phyloP scores from a whole-genome alignment of 1,284 basidiomycete genomes.

The Irpex lacteus region DNA sequence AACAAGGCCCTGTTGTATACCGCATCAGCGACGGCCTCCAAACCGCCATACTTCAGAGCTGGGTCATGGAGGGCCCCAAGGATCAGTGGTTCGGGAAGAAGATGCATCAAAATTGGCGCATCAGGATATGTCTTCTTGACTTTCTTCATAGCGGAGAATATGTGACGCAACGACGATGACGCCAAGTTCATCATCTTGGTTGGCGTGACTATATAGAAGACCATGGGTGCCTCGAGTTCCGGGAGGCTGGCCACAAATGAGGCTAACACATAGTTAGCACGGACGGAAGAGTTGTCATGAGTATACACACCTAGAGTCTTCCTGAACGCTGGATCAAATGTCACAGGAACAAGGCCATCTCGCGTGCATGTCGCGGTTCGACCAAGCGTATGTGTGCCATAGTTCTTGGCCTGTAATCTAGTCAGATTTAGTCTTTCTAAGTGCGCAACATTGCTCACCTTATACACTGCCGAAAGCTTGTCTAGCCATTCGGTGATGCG shows the following conservation, averaged over 20 bases:
- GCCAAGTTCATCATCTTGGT: slow-evolving; percentile 53
- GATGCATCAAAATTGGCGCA: slow-evolving; percentile 55
- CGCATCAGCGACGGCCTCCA: slow-evolving; percentile 51
- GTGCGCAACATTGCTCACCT: slow-evolving; percentile 40
- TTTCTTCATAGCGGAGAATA: slow-evolving; percentile 58
- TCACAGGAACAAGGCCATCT: slow-evolving; percentile 58
- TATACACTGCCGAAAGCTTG: slow-evolving; percentile 50
- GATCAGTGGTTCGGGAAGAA: slow-evolving; percentile 64
- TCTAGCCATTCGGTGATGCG: slow-evolving; percentile 58
- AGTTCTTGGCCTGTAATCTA: slow-evolving; percentile 50
- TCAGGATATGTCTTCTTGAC: slow-evolving; percentile 44
- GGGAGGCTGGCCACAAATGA: slow-evolving; percentile 49
- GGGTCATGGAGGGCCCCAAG: slow-evolving; percentile 40
- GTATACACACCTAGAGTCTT: slow-evolving; percentile 53
- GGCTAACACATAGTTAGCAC: slow-evolving; percentile 11
- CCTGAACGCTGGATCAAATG: slow-evolving; percentile 57
- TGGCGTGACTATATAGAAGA: slow-evolving; percentile 70
- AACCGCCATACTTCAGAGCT: slow-evolving; percentile 34
- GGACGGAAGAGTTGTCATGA: not conserved
- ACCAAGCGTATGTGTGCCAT: slow-evolving; percentile 56
- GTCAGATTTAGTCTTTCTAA: slow-evolving; percentile 1
- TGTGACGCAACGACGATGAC: slow-evolving; percentile 61
- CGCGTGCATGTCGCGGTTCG: slow-evolving; percentile 40
- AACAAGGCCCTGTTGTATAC: slow-evolving; percentile 70
- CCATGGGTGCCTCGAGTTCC: slow-evolving; percentile 37